phyloP scores from a whole-genome alignment of 345 rosid species.

The Aurinia saxatilis region DNA sequence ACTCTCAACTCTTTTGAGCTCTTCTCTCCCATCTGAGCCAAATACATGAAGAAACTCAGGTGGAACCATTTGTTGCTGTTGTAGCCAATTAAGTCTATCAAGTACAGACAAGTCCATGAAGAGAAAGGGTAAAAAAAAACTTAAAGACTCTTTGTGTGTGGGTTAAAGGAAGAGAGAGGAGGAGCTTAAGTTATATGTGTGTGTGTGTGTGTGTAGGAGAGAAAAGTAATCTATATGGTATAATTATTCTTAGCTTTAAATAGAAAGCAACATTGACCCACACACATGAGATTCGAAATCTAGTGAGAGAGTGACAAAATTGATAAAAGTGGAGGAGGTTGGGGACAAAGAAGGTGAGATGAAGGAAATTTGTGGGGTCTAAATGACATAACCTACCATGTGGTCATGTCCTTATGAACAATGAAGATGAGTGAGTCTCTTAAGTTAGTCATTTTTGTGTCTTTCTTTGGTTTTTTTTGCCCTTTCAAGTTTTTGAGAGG shows the following conservation, averaged over 20 bases:
- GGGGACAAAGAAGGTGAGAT: constrained; percentile 34
- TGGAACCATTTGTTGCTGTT: constrained; percentile 31
- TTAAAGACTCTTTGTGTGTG: constrained; percentile 6
- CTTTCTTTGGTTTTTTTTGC: constrained; percentile 18
- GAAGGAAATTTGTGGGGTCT: constrained; percentile 31
- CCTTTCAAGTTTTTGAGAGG: constrained; percentile 29
- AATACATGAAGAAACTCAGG: constrained; percentile 26
- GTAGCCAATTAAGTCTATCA: constrained; percentile 35
- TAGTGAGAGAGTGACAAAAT: constrained; percentile 27
- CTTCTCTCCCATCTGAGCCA: constrained; percentile 27
- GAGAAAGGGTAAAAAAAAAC: neutral
- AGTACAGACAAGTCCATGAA: constrained; percentile 33
- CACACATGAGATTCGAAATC: constrained; percentile 33
- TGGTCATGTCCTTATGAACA: constrained; percentile 29
- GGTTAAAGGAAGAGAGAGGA: constrained; percentile 18
- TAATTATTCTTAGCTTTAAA: constrained; percentile 25
- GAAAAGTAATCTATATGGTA: constrained; percentile 22
- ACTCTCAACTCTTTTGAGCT: constrained; percentile 16
- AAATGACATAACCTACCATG: constrained; percentile 34
- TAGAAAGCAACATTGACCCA: constrained; percentile 35
- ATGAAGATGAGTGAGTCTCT: constrained; percentile 23
- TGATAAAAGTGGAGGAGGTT: constrained; percentile 25
- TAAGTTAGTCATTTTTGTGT: constrained; percentile 14
- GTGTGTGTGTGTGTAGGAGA: constrained; percentile 12
- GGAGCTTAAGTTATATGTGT: constrained; percentile 14